Evolutionary conservation across 2,329 filamentous ascomycete genomes (phyloP).

Genomic region (Taxawa tesnikishii): DNA sequence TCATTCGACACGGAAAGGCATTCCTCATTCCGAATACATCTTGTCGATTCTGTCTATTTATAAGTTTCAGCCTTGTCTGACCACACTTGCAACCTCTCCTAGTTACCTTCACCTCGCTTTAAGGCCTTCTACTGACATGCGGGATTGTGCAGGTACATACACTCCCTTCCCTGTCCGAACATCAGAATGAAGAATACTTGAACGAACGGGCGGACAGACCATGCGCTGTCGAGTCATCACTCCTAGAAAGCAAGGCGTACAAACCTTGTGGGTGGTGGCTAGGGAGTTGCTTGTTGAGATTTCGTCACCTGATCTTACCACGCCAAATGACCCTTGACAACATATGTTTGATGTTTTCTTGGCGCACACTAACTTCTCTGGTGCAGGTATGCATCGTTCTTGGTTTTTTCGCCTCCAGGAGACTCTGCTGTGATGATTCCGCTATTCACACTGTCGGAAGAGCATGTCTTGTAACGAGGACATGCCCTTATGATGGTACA

Average conservation of each 20-base stretch:
- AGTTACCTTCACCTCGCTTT: constrained; percentile 3
- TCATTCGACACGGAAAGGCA: constrained; percentile 50
- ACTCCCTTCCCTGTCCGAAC: neutral
- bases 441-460: constrained; percentile 63
- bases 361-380: constrained; percentile 9
- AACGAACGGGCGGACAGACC: constrained; percentile 62
- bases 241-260: constrained; percentile 47
- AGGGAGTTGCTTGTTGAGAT: constrained; percentile 54
- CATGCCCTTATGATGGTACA: constrained; percentile 42
- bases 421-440: too few relatives aligned
- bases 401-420: too few relatives aligned
- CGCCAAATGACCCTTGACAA: constrained; percentile 5
- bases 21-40: constrained; percentile 53
- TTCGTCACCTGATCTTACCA: constrained; percentile 48
- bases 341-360: constrained; percentile 1
- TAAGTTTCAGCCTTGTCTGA: constrained; percentile 62
- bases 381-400: constrained; percentile 20
- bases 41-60: constrained; percentile 49
- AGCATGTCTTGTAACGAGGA: constrained; percentile 35
- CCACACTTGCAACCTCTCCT: constrained; percentile 8
- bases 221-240: constrained; percentile 39
- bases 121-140: too few relatives aligned
- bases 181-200: constrained; percentile 46
- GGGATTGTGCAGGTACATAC: constrained; percentile 8
- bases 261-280: constrained; percentile 47